A percentile compares a stretch with the other conserved stretches of the same genome.
These are phyloP conservation scores for Emmonsia crescens DNA, from an alignment of 2,329 filamentous ascomycete genomes.

Conservation along the genomic window DNA sequence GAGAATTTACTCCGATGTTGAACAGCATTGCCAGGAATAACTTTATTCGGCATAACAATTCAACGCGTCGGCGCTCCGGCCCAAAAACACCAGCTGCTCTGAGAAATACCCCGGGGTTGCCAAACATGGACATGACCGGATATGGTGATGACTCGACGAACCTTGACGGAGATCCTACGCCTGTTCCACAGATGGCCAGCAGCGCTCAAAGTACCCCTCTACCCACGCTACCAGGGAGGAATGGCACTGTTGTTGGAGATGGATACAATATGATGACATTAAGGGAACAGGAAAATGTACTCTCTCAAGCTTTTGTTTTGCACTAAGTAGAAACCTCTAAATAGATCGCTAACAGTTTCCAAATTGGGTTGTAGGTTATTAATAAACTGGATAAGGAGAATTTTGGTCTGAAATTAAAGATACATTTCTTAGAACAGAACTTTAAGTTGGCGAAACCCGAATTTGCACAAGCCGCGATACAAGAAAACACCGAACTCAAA, in stretches of 20 bases:
- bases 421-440: slow-evolving; percentile 90
- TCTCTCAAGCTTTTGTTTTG: not conserved
- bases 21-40: slow-evolving; percentile 65
- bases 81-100: slow-evolving; percentile 59
- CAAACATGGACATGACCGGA: slow-evolving; percentile 61
- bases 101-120: slow-evolving; percentile 59
- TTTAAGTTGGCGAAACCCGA: slow-evolving; percentile 78
- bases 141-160: slow-evolving; percentile 55
- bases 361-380: slow-evolving; percentile 46
- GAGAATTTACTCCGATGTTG: slow-evolving; percentile 89
- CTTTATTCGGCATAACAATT: slow-evolving; percentile 46
- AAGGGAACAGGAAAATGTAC: slow-evolving; percentile 70
- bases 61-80: slow-evolving; percentile 45
- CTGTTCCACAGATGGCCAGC: slow-evolving; percentile 63
- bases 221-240: slow-evolving; percentile 54
- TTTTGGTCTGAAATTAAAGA: slow-evolving; percentile 91
- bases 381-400: slow-evolving; percentile 98
- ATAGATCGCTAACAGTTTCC: slow-evolving; percentile 2
- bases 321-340: slow-evolving; percentile 11
- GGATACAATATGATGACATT: slow-evolving; percentile 77
- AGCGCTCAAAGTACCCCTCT: slow-evolving; percentile 77
- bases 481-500: slow-evolving; percentile 93
- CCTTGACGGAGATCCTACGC: slow-evolving; percentile 54
- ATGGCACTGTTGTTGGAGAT: slow-evolving; percentile 62
- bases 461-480: slow-evolving; percentile 77